Evolutionary conservation across 306 rosid species (phyloP).

Genomic region (Fragaria iinumae): DNA sequence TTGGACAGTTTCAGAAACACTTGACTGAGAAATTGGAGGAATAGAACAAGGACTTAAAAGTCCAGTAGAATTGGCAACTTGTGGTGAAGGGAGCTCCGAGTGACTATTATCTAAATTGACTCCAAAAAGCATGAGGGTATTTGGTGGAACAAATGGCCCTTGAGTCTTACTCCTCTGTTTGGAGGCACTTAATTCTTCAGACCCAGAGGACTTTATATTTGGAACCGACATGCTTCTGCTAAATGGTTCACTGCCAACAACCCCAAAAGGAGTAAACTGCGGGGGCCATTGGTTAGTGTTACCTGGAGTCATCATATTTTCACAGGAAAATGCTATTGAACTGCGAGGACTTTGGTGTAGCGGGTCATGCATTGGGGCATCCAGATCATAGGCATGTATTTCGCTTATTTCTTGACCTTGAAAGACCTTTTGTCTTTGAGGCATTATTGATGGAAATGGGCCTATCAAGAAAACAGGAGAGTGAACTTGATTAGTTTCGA

Average conservation of each 20-base stretch:
- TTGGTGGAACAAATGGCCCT: constrained; percentile 34
- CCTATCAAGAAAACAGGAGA: constrained; percentile 24
- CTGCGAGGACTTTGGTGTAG: constrained; percentile 23
- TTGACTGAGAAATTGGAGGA: constrained; percentile 49
- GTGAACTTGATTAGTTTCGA: constrained; percentile 19
- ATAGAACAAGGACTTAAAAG: constrained; percentile 29
- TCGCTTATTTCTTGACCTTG: constrained; percentile 58
- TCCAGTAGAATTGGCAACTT: constrained; percentile 40
- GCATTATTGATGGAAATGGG: constrained; percentile 20
- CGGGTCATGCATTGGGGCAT: constrained; percentile 27
- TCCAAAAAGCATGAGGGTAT: constrained; percentile 49
- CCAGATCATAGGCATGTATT: constrained; percentile 17
- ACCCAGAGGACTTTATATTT: constrained; percentile 37
- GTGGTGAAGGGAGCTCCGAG: constrained; percentile 77
- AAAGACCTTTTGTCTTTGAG: constrained; percentile 43
- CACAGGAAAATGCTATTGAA: constrained; percentile 27
- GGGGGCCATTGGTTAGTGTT: constrained; percentile 21
- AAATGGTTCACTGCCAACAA: constrained; percentile 21
- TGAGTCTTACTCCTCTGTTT: constrained; percentile 39
- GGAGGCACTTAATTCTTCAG: constrained; percentile 32
- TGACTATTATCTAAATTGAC: constrained; percentile 34
- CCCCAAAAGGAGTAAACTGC: not conserved
- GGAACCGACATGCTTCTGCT: constrained; percentile 35
- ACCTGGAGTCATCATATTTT: constrained; percentile 27
- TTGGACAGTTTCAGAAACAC: constrained; percentile 32